Percentiles rank a stretch among this genome's conserved stretches.
These are phyloP conservation scores for Chiua sp. DNA, from an alignment of 1,284 basidiomycete genomes.

Conservation along the genomic window DNA sequence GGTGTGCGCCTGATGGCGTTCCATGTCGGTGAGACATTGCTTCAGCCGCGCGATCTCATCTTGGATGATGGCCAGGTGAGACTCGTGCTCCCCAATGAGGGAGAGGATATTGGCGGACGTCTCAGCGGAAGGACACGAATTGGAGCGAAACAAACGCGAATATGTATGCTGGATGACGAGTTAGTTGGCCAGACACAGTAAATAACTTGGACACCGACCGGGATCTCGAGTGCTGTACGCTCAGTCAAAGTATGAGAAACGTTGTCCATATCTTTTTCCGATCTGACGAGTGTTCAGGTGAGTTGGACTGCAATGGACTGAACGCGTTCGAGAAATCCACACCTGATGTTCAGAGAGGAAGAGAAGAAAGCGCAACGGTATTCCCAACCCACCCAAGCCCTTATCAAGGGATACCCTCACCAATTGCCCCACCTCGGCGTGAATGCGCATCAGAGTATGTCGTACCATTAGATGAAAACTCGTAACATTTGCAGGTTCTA, in stretches of 20 bases:
- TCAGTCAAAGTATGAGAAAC: neutral
- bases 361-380: neutral
- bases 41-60: slow-evolving; percentile 14
- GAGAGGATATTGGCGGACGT: slow-evolving; percentile 10
- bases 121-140: slow-evolving; percentile 18
- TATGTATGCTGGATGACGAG: slow-evolving; percentile 16
- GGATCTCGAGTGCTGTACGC: slow-evolving; percentile 1
- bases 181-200: neutral
- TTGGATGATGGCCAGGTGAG: slow-evolving; percentile 17
- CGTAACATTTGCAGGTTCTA: neutral
- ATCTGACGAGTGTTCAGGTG: neutral
- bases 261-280: neutral
- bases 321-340: no score
- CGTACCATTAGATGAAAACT: neutral
- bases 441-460: neutral
- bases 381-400: neutral
- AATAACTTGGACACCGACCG: slow-evolving; percentile 16
- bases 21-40: slow-evolving; percentile 13
- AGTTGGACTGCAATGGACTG: no score
- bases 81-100: slow-evolving; percentile 23
- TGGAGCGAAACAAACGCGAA: slow-evolving; percentile 17
- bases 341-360: neutral
- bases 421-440: neutral
- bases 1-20: slow-evolving; percentile 11
- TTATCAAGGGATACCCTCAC: neutral